A percentile compares a stretch with the other conserved stretches of the same genome.
These are phyloP conservation scores for Bolboschoenoplectus hybrid DNA, from an alignment of 202 grass and related monocot species.

Conservation along the genomic window DNA sequence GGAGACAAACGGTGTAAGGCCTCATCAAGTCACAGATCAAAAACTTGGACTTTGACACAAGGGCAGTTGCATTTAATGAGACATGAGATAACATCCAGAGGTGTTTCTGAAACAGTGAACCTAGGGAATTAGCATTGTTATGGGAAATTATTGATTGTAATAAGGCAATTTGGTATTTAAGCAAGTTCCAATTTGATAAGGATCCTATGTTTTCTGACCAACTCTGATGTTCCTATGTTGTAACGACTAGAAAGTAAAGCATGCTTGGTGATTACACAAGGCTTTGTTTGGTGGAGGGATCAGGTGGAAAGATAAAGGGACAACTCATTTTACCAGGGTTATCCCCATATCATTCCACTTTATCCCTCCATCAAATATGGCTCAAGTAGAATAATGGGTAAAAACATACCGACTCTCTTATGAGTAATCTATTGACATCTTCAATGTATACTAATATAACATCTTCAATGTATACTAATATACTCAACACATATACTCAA, in stretches of 20 bases:
- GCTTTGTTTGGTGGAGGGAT: not conserved
- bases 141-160: conserved; percentile 9
- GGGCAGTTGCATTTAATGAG: not conserved
- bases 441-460: not conserved
- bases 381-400: not conserved
- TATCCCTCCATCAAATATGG: not conserved
- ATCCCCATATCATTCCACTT: not conserved
- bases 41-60: not conserved
- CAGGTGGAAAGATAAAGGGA: not conserved
- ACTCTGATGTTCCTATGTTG: not conserved
- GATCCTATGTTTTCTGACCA: not conserved
- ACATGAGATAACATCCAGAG: not conserved
- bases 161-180: not conserved
- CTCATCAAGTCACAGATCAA: conserved; percentile 7
- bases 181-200: not conserved
- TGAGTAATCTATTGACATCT: not conserved
- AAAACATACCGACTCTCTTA: not conserved
- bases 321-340: not conserved
- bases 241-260: not conserved
- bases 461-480: not conserved
- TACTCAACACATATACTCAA: not conserved
- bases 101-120: not conserved
- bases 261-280: not conserved
- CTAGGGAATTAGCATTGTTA: conserved; percentile 25
- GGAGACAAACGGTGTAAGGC: conserved; percentile 27